phyloP scores from a whole-genome alignment of 202 grass and related monocot genomes.

The Musa balbisiana region DNA sequence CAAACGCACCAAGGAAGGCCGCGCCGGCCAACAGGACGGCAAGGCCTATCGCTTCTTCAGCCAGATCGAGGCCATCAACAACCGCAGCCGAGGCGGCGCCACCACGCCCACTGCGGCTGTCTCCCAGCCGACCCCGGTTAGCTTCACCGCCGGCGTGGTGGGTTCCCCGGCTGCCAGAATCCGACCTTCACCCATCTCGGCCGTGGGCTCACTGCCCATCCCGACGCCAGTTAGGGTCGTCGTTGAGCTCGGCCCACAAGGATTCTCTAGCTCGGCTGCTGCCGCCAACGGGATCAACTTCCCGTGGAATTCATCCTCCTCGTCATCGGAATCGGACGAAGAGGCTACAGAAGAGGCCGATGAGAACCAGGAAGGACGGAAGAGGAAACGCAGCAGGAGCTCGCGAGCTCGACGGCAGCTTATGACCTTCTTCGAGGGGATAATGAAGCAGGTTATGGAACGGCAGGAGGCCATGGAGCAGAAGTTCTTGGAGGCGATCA shows the following conservation, averaged over 20 bases:
- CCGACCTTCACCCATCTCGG: conserved; percentile 1
- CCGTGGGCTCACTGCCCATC: not conserved
- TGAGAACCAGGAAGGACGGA: conserved; percentile 49
- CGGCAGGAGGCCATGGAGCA: conserved; percentile 94
- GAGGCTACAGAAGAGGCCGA: conserved; percentile 61
- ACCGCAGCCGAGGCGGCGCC: not conserved
- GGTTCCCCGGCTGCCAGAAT: not conserved
- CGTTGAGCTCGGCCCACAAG: not conserved
- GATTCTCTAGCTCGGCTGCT: not conserved
- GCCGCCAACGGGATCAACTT: conserved; percentile 51
- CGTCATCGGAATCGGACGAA: conserved; percentile 55
- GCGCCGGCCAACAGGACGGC: conserved; percentile 38
- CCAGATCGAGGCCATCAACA: conserved; percentile 78
- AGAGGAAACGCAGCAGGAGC: conserved; percentile 29
- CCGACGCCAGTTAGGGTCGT: conserved; percentile 31
- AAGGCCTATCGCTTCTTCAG: conserved; percentile 84
- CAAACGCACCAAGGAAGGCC: conserved; percentile 83
- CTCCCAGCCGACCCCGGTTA: conserved; percentile 6
- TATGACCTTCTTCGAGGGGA: conserved; percentile 78
- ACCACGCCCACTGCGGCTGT: not conserved
- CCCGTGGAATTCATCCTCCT: conserved; percentile 60
- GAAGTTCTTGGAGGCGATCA: conserved; percentile 72
- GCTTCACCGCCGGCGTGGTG: not conserved
- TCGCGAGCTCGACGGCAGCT: conserved; percentile 35
- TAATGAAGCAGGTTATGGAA: conserved; percentile 91